Evolutionary conservation across 208 protist species (phyloP), one percentile per base, ranked within the genome.

Genomic region (Leishmania arabica): DNA sequence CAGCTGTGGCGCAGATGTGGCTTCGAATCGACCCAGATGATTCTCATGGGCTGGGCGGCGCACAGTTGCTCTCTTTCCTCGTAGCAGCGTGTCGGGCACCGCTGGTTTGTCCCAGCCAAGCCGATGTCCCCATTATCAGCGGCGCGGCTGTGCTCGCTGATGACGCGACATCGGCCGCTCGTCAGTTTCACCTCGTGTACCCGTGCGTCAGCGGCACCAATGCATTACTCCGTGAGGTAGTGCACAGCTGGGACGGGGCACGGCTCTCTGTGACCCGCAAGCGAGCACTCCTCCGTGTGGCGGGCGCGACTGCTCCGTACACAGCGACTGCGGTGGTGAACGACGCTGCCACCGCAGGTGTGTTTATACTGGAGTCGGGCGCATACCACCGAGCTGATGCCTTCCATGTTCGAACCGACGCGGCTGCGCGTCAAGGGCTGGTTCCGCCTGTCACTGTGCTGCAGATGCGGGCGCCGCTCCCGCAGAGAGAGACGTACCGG

Each of bases 191-290:
- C 42, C 49, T 81, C 34, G 54, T 79, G 6, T 86, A 81, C 54
- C 71, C 66, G 31, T 86, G 82, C 31, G 72, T 11, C 21, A 49
- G 53, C 54, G 11, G 53, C 3, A 8, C 27, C 11, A 53, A 51
- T 27, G 21, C 76, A n/a, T 85, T 64, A 3, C 77, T 85, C 11
- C 77, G 66, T n/a, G 82, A 85, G 54, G 42, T 49, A 2, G 60
- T 77, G 42, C 76, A 81, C 72, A 54, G 9, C 8, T 85, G 82
- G 82, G 34, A 37, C 19, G 51, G 60, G 21, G 19, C 53, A 1
- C 71, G 47, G 45, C 77, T 82, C 19, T 37, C n/a, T 7, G 8
- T 77, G 13, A 42, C 51, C 31, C 75, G 56, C 53, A 49, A 62
- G 34, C 77, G 78, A 13, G 51, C 77, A 9, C 82, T 86, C 15